Conservation (phyloP, 345 rosid genomes). For the Lagerstroemia speciosa region DNA sequence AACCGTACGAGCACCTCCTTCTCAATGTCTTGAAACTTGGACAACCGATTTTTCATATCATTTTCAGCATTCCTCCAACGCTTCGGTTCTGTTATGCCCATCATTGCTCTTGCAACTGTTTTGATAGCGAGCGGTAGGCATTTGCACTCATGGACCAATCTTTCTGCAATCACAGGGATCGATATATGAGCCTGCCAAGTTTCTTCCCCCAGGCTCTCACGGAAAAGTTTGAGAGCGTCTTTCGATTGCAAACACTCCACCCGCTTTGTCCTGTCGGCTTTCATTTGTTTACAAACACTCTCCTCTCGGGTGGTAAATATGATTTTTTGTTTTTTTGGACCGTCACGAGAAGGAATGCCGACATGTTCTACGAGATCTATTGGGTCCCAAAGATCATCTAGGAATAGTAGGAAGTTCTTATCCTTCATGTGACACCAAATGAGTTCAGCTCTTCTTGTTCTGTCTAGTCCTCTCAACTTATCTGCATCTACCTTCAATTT, state of each 20-base stretch:
- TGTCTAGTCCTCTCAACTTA: not conserved
- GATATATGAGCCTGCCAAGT: not conserved
- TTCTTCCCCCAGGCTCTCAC: slow-evolving; percentile 1
- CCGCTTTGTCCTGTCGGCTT: not conserved
- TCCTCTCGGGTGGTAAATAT: slow-evolving; percentile 14
- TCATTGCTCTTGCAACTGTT: slow-evolving; percentile 15
- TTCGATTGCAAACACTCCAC: slow-evolving; percentile 4
- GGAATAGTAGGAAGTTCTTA: slow-evolving; percentile 9
- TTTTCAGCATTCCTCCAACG: not conserved
- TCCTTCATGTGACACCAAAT: too few species aligned
- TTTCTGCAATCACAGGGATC: not conserved
- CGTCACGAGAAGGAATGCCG: not conserved
- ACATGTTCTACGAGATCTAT: not conserved
- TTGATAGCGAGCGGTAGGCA: slow-evolving; percentile 21
- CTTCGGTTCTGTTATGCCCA: not conserved
- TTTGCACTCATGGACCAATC: slow-evolving; percentile 3
- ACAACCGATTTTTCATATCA: not conserved
- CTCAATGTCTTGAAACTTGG: slow-evolving; percentile 7
- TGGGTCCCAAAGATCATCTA: not conserved
- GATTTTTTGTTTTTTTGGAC: slow-evolving; percentile 4
- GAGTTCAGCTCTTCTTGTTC: not conserved
- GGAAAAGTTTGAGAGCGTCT: slow-evolving; percentile 11
- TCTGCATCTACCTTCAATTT: not conserved
- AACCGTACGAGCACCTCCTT: slow-evolving; percentile 7
- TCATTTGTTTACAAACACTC: slow-evolving; percentile 6